Evolutionary conservation across 192 early-diverging fungal species (phyloP).

Genomic region (Coemansia sp.): DNA sequence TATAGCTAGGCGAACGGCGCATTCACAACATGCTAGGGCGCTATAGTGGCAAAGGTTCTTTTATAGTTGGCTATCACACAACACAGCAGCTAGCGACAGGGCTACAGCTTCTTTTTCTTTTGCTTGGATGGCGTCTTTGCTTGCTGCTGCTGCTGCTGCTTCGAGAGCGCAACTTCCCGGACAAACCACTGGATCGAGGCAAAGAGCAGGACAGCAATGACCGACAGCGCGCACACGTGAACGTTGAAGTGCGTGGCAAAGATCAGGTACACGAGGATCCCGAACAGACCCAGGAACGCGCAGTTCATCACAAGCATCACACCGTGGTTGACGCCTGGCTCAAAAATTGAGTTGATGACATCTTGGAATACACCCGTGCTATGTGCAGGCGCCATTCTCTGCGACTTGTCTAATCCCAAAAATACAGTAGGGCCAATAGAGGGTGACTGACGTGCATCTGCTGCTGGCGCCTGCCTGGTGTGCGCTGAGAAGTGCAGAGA

Average conservation of each 20-base stretch:
- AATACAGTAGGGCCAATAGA: too few species aligned
- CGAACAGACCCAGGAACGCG: conserved; percentile 40
- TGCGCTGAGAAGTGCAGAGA: too few species aligned
- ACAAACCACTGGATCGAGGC: conserved; percentile 45
- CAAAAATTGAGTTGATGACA: conserved; percentile 48
- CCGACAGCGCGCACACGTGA: conserved; percentile 39
- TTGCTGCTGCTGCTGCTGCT: conserved; percentile 1
- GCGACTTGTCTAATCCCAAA: too few species aligned
- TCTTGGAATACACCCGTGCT: conserved; percentile 35
- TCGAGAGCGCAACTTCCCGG: conserved; percentile 5
- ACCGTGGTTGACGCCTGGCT: conserved; percentile 50
- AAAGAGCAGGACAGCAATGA: conserved; percentile 30
- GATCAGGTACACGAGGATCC: conserved; percentile 32
- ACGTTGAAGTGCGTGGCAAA: conserved; percentile 40
- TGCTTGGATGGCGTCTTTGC: neutral
- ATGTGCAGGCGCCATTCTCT: conserved; percentile 6
- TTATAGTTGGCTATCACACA: neutral
- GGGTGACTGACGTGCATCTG: too few species aligned
- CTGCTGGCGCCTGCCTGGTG: too few species aligned
- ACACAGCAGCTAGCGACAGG: neutral
- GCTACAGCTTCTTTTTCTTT: conserved; percentile 37
- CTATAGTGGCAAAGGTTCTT: too few species aligned
- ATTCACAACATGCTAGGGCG: neutral
- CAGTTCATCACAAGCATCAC: conserved; percentile 45
- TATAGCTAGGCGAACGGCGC: neutral